Conservation (phyloP, 140 eudicot species). For the Artemisia princeps region DNA sequence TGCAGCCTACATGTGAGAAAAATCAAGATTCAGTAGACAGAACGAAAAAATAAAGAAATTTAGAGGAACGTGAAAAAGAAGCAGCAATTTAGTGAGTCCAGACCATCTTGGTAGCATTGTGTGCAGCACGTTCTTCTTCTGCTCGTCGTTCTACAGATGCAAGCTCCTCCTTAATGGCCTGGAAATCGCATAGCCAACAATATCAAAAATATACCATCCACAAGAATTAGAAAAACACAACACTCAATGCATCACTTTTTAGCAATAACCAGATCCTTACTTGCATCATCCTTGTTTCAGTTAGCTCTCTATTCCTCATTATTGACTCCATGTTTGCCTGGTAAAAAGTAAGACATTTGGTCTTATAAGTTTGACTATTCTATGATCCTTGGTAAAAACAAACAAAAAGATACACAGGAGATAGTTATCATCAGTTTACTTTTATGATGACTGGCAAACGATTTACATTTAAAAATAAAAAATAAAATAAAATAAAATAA, state of each 20-base stretch:
- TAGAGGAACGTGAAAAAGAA: conserved; percentile 3
- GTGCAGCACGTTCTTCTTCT: conserved; percentile 97
- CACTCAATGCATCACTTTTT: conserved; percentile 11
- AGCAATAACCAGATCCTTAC: conserved; percentile 41
- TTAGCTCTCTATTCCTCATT: conserved; percentile 85
- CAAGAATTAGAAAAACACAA: conserved; percentile 7
- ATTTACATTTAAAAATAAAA: background rate
- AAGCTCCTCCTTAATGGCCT: conserved; percentile 94
- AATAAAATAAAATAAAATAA: background rate
- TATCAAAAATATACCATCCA: conserved; percentile 7
- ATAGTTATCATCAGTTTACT: conserved; percentile 19
- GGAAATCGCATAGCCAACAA: conserved; percentile 20
- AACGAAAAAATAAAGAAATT: conserved; percentile 2
- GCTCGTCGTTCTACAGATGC: conserved; percentile 82
- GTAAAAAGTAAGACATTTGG: conserved; percentile 18
- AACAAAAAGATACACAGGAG: background rate
- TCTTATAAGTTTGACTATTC: conserved; percentile 17
- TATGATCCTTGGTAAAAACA: background rate
- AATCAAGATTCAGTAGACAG: conserved; percentile 2
- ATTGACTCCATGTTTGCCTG: conserved; percentile 91
- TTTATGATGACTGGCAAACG: conserved; percentile 12
- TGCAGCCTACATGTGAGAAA: conserved; percentile 51
- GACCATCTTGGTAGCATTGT: conserved; percentile 85
- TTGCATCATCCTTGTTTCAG: conserved; percentile 99
- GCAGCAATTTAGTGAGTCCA: conserved; percentile 6